Evolutionary conservation across 1,284 basidiomycete species (phyloP), one percentile per base, ranked within the genome.

Genomic region (Phlebopus sp.): DNA sequence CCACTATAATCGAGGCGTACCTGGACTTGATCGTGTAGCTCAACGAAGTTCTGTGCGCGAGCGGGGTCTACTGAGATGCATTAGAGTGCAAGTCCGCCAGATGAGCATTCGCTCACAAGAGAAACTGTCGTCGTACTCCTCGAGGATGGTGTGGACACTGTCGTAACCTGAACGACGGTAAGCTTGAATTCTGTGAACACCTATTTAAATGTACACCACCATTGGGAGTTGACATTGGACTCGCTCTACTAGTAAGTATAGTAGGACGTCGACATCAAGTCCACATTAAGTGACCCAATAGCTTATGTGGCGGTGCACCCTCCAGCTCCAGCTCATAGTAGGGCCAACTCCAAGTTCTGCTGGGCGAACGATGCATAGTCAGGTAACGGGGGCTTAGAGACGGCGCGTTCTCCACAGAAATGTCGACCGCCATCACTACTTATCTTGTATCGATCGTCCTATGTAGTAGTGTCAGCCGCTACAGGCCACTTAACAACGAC

Each of bases 21-120:
- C 62, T 82, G 72, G 37, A 93, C 87, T 71, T 93, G 90, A 51
- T 90, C 84, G 67, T 92, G 88, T 18, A 93, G 75, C 44, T 90
- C 87, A 19, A 91, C 75, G 59, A 87, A 92, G 55, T 92, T 86
- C 55, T 78, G 82, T 15, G 86, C 84, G 47, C 73, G 73, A 50
- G 63, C 67, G 49, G 68, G 64, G 55, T 74, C 77, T 79, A 36
- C 5, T 13, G 36, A 45, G 37, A 42, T 27, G 34, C 23, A 23
- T 32, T 18, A 30, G 10, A 8, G 11, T 15, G 30, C 21, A 32
- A 35, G 30, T 7, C 29, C 37, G 27, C 23, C 7, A 29, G 38
- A 15, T 18, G 17, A 4, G 18, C 23, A 17, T 29, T 5, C 15
- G 15, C 62, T 63, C 47, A 63, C 64, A 23, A 36, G 47, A 48